Conservation (phyloP, 2,329 filamentous ascomycete species). For the Drechslerella coelobrocha region DNA sequence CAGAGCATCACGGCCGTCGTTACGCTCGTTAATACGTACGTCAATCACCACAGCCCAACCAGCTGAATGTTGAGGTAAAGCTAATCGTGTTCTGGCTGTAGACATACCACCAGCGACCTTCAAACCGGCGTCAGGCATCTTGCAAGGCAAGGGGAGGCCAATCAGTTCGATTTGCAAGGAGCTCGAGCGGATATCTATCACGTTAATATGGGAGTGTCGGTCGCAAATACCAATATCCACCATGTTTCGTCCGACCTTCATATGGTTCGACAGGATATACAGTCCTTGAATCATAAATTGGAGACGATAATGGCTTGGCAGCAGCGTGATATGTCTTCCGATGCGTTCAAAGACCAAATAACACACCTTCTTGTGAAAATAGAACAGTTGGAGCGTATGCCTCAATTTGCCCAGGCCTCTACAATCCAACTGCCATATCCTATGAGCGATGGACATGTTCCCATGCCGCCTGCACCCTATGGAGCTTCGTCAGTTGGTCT, state of each 20-base stretch:
- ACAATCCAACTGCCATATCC: conserved; percentile 29
- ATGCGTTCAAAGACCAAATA: conserved; percentile 29
- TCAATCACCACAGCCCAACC: background rate
- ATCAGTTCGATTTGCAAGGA: conserved; percentile 29
- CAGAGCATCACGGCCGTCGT: conserved; percentile 48
- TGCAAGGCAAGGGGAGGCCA: conserved; percentile 25
- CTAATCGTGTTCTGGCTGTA: conserved; percentile 11
- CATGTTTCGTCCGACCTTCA: conserved; percentile 30
- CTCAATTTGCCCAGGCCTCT: background rate
- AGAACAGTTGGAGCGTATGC: conserved; percentile 35
- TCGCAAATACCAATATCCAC: conserved; percentile 25
- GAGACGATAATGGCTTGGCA: conserved; percentile 47
- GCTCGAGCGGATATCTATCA: conserved; percentile 30
- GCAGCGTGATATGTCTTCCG: conserved; percentile 40
- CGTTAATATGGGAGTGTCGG: conserved; percentile 35
- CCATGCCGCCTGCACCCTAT: conserved; percentile 36
- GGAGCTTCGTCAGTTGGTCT: conserved; percentile 7
- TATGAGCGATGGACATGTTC: conserved; percentile 18
- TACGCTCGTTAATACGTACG: conserved; percentile 49
- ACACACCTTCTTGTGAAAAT: conserved; percentile 35
- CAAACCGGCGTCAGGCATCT: conserved; percentile 33
- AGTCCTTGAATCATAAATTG: conserved; percentile 38
- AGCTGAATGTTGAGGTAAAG: too few species aligned
- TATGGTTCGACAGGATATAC: conserved; percentile 36
- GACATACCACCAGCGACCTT: conserved; percentile 30